Percentiles rank a stretch among this genome's conserved stretches.
phyloP scores from a whole-genome alignment of 257 asterid species.

The Solanum ossicruentum region DNA sequence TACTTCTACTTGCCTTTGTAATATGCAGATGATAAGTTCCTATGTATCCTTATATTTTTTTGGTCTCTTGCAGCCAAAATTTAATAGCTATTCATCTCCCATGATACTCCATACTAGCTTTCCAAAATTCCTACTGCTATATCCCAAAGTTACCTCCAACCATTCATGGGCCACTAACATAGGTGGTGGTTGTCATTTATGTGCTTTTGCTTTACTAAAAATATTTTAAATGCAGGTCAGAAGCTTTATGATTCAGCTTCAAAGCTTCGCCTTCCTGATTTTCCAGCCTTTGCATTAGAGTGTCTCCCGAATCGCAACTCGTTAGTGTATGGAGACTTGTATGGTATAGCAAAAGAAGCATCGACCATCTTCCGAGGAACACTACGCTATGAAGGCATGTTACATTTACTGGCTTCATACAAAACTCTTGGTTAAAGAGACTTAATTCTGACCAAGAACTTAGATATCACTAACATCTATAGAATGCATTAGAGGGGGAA shows the following conservation, averaged over 20 bases:
- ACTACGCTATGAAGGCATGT: constrained; percentile 84
- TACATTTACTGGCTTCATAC: neutral
- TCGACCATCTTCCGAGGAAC: constrained; percentile 86
- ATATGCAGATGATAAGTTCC: neutral
- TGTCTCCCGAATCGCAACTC: constrained; percentile 94
- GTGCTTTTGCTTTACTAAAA: neutral
- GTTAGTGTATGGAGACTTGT: constrained; percentile 70
- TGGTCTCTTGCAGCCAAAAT: neutral
- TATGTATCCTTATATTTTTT: neutral
- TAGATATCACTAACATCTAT: neutral
- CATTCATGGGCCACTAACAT: neutral
- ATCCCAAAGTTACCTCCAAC: neutral
- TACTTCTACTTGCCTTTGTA: neutral
- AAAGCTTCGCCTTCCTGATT: constrained; percentile 54
- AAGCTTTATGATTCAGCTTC: constrained; percentile 78
- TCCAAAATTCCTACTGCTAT: neutral
- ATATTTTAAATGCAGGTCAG: constrained; percentile 44
- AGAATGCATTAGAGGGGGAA: neutral
- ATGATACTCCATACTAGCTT: neutral
- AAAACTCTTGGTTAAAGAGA: neutral
- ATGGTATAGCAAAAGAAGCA: constrained; percentile 77
- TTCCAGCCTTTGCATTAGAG: constrained; percentile 93
- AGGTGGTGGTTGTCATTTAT: neutral
- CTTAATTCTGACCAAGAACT: neutral
- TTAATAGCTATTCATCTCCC: neutral